A percentile compares a stretch with the other conserved stretches of the same genome.
Conservation (phyloP, 2,329 filamentous ascomycete species). For the Cadophora luteo-olivacea region DNA sequence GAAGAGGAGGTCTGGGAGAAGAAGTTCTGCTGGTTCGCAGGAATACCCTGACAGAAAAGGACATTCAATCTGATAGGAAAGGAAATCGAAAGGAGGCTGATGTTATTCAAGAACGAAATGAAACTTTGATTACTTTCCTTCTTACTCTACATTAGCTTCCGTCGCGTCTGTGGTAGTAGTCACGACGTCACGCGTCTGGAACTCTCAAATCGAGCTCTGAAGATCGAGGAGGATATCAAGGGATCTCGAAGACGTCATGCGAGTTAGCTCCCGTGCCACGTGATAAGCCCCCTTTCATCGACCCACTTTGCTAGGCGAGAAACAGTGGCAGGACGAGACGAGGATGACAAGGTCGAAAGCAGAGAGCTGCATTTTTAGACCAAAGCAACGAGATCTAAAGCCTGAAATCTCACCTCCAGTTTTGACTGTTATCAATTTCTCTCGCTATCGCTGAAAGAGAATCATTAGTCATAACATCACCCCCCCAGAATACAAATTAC, state of each 20-base stretch:
- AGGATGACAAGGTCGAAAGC: background rate
- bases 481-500: background rate
- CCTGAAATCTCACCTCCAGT: background rate
- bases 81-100: background rate
- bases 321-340: too few relatives aligned
- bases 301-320: conserved; percentile 3
- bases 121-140: background rate
- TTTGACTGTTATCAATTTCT: background rate
- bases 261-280: conserved; percentile 21
- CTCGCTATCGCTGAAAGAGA: background rate
- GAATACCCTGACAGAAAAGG: conserved; percentile 12
- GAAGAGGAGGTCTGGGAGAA: background rate
- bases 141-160: background rate
- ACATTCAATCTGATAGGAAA: conserved; percentile 23
- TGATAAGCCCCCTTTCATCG: conserved; percentile 13
- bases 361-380: background rate
- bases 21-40: conserved; percentile 29
- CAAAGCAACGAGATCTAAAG: background rate
- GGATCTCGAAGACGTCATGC: conserved; percentile 19
- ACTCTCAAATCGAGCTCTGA: background rate
- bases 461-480: background rate
- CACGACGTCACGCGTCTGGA: conserved; percentile 26
- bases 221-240: background rate
- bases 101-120: background rate
- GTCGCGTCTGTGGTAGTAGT: conserved; percentile 18